Conservation (phyloP, 2,329 filamentous ascomycete species). For the Colletotrichum truncatum region DNA sequence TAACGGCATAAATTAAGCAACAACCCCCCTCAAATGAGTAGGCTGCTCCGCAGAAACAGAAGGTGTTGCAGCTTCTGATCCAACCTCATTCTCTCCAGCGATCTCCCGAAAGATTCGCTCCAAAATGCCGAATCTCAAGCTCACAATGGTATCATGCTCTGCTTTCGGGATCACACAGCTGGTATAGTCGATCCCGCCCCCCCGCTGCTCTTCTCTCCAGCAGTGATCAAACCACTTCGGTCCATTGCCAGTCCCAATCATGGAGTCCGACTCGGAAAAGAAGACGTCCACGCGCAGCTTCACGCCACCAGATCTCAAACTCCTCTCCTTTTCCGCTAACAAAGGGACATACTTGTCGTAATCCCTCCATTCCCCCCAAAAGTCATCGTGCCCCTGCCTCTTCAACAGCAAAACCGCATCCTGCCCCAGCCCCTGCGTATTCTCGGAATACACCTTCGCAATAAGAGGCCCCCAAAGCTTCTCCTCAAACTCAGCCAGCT, state of each 20-base stretch:
- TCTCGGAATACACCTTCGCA: constrained; percentile 35
- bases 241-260: constrained; percentile 39
- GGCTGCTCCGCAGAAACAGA: neutral
- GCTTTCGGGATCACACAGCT: constrained; percentile 34
- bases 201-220: constrained; percentile 31
- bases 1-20: too few relatives aligned
- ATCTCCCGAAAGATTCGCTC: neutral
- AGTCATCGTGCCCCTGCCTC: constrained; percentile 27
- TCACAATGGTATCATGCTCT: constrained; percentile 34
- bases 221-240: constrained; percentile 40
- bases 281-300: constrained; percentile 29
- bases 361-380: constrained; percentile 42
- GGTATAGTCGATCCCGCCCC: constrained; percentile 31
- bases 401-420: constrained; percentile 41
- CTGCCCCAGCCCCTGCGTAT: constrained; percentile 36
- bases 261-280: constrained; percentile 38
- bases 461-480: constrained; percentile 30
- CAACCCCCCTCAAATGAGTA: neutral
- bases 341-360: constrained; percentile 39
- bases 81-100: neutral
- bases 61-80: neutral
- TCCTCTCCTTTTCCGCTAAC: constrained; percentile 29
- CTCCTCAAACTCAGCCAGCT: constrained; percentile 34
- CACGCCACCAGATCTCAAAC: too few relatives aligned
- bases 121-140: neutral